Conservation (phyloP, 2,329 filamentous ascomycete genomes). For the Parastagonospora avenae region DNA sequence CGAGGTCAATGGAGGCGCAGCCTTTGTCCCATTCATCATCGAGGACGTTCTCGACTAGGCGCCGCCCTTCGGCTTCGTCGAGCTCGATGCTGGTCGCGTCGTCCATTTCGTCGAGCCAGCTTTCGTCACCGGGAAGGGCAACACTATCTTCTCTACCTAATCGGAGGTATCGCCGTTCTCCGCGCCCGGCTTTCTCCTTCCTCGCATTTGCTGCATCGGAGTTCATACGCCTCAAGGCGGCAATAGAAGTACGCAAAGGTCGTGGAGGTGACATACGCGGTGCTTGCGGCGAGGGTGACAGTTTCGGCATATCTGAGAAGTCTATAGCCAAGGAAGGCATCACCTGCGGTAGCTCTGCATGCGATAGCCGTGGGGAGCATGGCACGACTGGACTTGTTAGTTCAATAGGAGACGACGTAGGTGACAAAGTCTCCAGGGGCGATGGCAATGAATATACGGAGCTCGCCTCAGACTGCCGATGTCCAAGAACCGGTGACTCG, state of each 20-base stretch:
- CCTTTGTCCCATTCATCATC: conserved; percentile 31
- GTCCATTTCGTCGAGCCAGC: conserved; percentile 34
- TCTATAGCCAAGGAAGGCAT: conserved; percentile 18
- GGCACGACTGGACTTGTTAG: conserved; percentile 14
- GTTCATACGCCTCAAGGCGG: conserved; percentile 51
- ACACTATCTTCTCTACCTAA: conserved; percentile 47
- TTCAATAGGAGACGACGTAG: conserved; percentile 15
- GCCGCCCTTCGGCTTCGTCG: conserved; percentile 24
- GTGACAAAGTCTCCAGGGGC: conserved; percentile 11
- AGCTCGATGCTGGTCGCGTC: conserved; percentile 19
- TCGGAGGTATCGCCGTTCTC: conserved; percentile 46
- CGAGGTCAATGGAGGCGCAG: conserved; percentile 17
- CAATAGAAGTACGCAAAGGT: conserved; percentile 46
- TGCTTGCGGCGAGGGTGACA: conserved; percentile 22
- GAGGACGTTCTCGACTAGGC: conserved; percentile 25
- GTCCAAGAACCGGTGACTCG: conserved; percentile 16
- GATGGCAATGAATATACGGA: conserved; percentile 24
- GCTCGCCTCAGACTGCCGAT: conserved; percentile 17
- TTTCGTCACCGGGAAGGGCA: conserved; percentile 33
- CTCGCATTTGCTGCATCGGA: conserved; percentile 39
- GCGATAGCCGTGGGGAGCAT: conserved; percentile 28
- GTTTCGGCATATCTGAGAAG: conserved; percentile 27
- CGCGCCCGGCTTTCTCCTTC: conserved; percentile 26
- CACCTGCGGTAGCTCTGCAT: conserved; percentile 20
- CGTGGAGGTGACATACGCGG: conserved; percentile 45